Conservation (phyloP, 108 stramenopile species). For the Pelagomonas calceolata region DNA sequence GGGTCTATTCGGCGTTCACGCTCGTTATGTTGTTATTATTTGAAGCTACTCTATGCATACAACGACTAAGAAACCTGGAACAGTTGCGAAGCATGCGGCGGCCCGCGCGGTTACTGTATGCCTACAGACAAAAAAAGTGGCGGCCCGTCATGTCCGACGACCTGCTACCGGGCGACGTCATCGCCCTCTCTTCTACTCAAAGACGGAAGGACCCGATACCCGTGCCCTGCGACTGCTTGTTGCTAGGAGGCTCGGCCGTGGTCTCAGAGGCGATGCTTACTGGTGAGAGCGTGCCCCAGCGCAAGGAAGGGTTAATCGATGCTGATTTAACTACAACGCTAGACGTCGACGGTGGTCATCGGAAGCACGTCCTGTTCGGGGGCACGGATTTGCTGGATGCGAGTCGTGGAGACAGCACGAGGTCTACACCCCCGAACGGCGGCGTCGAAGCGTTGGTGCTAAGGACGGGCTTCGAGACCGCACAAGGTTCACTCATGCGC, state of each 20-base stretch:
- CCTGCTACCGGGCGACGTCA: conserved; percentile 81
- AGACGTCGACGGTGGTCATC: conserved; percentile 31
- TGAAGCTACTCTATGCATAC: conserved; percentile 75
- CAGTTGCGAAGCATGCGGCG: conserved; percentile 58
- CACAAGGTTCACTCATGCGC: conserved; percentile 80
- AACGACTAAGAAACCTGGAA: conserved; percentile 62
- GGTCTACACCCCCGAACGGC: conserved; percentile 57
- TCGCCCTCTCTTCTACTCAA: conserved; percentile 37
- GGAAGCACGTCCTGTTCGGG: conserved; percentile 61
- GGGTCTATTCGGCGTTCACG: conserved; percentile 93
- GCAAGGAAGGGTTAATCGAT: conserved; percentile 50
- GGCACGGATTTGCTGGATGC: conserved; percentile 62
- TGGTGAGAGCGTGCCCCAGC: conserved; percentile 85
- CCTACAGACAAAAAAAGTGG: conserved; percentile 59
- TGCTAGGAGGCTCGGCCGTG: conserved; percentile 71
- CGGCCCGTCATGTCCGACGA: conserved; percentile 41
- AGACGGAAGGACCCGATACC: conserved; percentile 28
- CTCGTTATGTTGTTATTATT: conserved; percentile 76
- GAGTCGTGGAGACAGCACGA: background rate
- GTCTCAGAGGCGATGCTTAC: conserved; percentile 95
- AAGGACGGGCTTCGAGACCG: conserved; percentile 85
- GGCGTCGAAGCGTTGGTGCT: conserved; percentile 74
- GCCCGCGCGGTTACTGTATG: conserved; percentile 18
- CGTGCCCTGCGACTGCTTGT: conserved; percentile 75
- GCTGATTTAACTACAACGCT: conserved; percentile 6